Evolutionary conservation across 2,329 filamentous ascomycete species (phyloP), one percentile per base, ranked within the genome.

Genomic region (Talaromyces sp.): DNA sequence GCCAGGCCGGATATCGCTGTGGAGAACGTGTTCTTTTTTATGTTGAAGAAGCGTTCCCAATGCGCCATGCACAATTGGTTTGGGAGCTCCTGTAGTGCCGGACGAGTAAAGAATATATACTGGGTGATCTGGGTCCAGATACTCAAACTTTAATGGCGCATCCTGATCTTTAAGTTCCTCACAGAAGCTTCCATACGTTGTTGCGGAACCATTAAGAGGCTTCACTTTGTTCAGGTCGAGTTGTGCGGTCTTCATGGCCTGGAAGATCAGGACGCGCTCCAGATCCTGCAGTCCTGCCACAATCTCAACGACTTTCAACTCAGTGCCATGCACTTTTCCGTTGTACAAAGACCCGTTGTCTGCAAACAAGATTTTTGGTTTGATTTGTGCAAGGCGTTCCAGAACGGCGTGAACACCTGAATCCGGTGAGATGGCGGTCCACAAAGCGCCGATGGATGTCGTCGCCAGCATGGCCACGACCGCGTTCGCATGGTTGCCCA

Each of bases 61-160:
- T 0, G 91, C 88, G 0, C 91, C 93, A 73, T 99, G 94, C 1
- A 97, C 88, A 65, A 99, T 97, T 65, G 92, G 93, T 74, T 97
- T 97, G 7, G 94, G 93, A 19, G 85, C 77, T 2, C 86, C 86
- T 0, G 94, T 97, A 0, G 94, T 99, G 24, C 94, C 94, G 52
- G 89, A 93, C 1, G 90, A 95, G 75, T 96, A 99, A 35, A 97
- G 83, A 52, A 99, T 92, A 70, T 97, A 97, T 3, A 97, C 85
- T 0, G 93, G 93, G 66, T 96, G 91, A 21, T 93, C 90, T 1
- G 94, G 88, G 0, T 86, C 83, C 9, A 97, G 83, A 71, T 92
- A 90, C 67, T 86, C 85, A 72, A 97, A 97, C 24, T 71, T 74
- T 51, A 88, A 81, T 69, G 65, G 73, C 57, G 66, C 76, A 50